phyloP scores from a whole-genome alignment of 2,329 filamentous ascomycete species.

The Talaromyces rugulosus region DNA sequence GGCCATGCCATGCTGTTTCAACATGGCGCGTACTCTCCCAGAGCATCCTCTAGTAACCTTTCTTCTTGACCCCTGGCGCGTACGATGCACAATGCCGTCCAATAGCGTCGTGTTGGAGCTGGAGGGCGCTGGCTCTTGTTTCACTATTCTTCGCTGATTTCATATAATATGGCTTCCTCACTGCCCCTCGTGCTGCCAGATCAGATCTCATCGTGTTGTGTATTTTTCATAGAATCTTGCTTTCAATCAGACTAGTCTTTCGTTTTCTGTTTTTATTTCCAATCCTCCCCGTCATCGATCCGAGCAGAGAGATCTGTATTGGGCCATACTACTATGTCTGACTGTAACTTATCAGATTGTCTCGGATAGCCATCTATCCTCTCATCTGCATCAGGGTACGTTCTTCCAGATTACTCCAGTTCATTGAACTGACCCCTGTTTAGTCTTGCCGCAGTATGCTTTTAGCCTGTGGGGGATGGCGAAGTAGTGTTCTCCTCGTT shows the following conservation, averaged over 20 bases:
- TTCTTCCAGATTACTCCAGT: neutral
- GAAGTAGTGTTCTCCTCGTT: constrained; percentile 20
- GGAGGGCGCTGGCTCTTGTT: neutral
- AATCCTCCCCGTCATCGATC: neutral
- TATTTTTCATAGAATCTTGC: neutral
- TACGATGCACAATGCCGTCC: neutral
- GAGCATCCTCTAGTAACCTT: neutral
- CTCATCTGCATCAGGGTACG: constrained; percentile 4
- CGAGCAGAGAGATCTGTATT: neutral
- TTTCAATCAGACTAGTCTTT: neutral
- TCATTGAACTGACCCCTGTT: neutral
- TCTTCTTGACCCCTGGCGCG: constrained; percentile 9
- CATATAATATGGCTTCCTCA: constrained; percentile 1
- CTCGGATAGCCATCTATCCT: constrained; percentile 13
- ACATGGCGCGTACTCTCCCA: neutral
- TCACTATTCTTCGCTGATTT: constrained; percentile 1
- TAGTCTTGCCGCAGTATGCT: constrained; percentile 33
- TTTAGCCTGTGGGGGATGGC: constrained; percentile 23
- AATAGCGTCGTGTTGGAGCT: constrained; percentile 4
- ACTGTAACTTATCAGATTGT: constrained; percentile 4
- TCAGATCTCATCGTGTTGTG: neutral
- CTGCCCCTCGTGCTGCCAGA: neutral
- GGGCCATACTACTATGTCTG: constrained; percentile 12
- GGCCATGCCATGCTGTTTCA: constrained; percentile 11
- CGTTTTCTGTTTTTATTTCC: neutral